phyloP scores from a whole-genome alignment of 1,284 basidiomycete species.

The Amylostereum areolatum region DNA sequence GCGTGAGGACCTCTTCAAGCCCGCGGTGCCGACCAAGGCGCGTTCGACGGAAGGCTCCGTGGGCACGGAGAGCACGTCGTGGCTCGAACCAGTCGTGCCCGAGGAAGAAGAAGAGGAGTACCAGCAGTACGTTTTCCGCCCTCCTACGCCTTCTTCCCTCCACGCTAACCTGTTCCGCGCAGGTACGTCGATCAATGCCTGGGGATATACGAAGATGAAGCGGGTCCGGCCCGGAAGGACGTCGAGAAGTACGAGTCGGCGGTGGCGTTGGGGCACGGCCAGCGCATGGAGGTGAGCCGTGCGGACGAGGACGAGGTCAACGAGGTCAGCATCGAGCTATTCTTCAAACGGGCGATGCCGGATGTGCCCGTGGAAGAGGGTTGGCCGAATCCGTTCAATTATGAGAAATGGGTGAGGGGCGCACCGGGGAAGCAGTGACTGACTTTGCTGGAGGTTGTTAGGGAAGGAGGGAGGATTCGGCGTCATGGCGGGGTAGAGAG shows the following conservation, averaged over 20 bases:
- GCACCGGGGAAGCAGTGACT: too few relatives aligned
- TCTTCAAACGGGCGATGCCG: constrained; percentile 19
- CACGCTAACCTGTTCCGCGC: neutral
- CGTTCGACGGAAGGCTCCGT: constrained; percentile 36
- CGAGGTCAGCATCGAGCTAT: neutral
- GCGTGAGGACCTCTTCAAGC: constrained; percentile 29
- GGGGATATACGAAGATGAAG: constrained; percentile 50
- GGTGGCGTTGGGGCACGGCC: neutral
- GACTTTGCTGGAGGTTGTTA: too few relatives aligned
- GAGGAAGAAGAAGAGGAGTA: constrained; percentile 73
- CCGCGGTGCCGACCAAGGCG: neutral
- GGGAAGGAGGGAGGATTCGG: too few relatives aligned
- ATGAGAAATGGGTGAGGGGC: constrained; percentile 27
- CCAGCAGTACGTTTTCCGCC: constrained; percentile 47
- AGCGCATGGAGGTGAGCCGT: constrained; percentile 24
- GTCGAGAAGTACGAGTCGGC: constrained; percentile 6
- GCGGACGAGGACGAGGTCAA: constrained; percentile 17
- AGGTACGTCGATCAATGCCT: constrained; percentile 72
- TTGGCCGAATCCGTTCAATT: constrained; percentile 31
- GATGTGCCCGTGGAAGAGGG: constrained; percentile 24
- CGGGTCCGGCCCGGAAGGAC: constrained; percentile 9
- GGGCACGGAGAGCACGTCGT: constrained; percentile 52
- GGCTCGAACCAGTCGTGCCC: constrained; percentile 63
- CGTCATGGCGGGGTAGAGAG: too few relatives aligned
- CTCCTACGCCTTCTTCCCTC: constrained; percentile 1